Evolutionary conservation across 177 flowering plant species (phyloP), one percentile per base, ranked within the genome.

Genomic region (Vitis hybrid): DNA sequence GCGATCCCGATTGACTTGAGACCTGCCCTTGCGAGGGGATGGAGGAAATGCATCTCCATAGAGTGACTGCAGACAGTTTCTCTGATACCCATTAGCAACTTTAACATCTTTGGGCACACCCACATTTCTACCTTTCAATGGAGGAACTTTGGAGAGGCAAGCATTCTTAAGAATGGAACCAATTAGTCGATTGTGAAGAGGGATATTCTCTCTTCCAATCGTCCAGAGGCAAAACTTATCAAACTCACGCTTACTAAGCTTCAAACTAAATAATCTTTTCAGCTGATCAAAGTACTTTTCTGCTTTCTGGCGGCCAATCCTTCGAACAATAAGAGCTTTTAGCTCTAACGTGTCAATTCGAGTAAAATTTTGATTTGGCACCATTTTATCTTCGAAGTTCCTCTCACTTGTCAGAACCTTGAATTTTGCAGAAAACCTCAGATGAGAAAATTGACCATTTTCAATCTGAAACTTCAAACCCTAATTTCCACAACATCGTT

Each of bases 141-240:
- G 92, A 1, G 88, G 89, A 67, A 63, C 69, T 70, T 78, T 79
- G 2, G 86, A 81, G 69, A 73, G 47, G 61, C 81, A 79, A 1
- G 89, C 91, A 76, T 91, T 90, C 82, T 79, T 86, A 49, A 86
- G 5, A 68, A 89, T 86, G 7, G 88, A 78, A 13, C 54, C 22
- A 44, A 90, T 80, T 56, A 91, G 72, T 60, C 57, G 77, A 65
- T 91, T 91, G 68, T 91, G 96, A 73, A 91, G 85, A 31, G 75
- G 72, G 47, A 91, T 28, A 76, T 88, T 86, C 79, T 88, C 93
- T 63, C 77, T 80, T 59, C 96, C 92, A 49, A 91, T 80, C 7
- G 80, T 79, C 54, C 62, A 58, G 47, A 75, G 14, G 59, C 89
- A 91, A 7, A 77, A 67, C 76, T 79, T 88, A 65, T 88, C 74